phyloP scores from a whole-genome alignment of 2,329 filamentous ascomycete species.

The Fusarium continuum region DNA sequence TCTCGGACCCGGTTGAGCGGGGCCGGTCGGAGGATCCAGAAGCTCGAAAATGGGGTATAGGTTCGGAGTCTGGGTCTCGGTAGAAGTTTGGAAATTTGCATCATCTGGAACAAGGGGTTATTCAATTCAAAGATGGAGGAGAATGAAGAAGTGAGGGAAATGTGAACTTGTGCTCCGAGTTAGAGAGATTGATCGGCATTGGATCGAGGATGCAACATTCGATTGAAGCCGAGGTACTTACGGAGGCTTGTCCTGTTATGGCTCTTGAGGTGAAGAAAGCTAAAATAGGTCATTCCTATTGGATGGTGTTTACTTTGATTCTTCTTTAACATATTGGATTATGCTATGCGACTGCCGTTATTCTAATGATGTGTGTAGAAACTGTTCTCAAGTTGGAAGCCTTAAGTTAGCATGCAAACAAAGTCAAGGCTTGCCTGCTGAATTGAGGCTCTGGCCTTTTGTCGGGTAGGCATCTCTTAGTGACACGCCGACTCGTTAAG shows the following conservation, averaged over 20 bases:
- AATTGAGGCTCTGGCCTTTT: too few relatives aligned
- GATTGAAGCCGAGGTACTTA: conserved; percentile 29
- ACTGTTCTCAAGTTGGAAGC: too few relatives aligned
- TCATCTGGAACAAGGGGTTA: conserved; percentile 1
- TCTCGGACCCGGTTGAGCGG: conserved; percentile 14
- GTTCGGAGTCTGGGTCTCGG: conserved; percentile 12
- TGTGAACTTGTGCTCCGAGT: not conserved
- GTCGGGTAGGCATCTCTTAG: too few relatives aligned
- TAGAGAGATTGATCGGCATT: conserved; percentile 3
- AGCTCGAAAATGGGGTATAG: conserved; percentile 20
- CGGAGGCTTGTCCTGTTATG: conserved; percentile 1
- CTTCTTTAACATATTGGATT: not conserved
- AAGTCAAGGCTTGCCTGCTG: too few relatives aligned
- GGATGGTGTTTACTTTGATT: not conserved
- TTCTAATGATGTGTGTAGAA: too few relatives aligned
- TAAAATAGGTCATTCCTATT: conserved; percentile 10
- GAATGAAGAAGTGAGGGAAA: not conserved
- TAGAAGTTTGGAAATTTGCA: conserved; percentile 20
- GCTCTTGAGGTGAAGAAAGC: not conserved
- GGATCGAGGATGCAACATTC: conserved; percentile 9
- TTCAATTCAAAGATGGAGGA: not conserved
- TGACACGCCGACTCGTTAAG: too few relatives aligned
- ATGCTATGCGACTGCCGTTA: not conserved
- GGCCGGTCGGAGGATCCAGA: conserved; percentile 15
- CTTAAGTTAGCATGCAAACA: too few relatives aligned